Conservation (phyloP, 345 rosid genomes). For the Murraya koenigii region DNA sequence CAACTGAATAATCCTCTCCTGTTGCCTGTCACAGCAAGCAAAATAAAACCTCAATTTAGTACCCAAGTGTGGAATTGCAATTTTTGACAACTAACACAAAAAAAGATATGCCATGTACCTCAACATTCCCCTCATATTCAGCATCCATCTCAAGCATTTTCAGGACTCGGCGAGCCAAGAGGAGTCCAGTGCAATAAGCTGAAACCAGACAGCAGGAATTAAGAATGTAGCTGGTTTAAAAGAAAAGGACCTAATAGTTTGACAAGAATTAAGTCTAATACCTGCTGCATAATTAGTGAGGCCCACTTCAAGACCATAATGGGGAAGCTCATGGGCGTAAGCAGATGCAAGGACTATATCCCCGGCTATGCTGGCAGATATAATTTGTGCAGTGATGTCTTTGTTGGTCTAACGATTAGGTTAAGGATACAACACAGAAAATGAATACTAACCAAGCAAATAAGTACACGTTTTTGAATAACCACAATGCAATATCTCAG, state of each 20-base stretch:
- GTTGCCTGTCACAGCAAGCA: slow-evolving; percentile 38
- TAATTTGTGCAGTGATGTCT: slow-evolving; percentile 56
- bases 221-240: neutral
- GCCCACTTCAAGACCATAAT: slow-evolving; percentile 64
- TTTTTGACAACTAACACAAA: neutral
- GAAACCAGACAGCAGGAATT: neutral
- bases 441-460: neutral
- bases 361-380: slow-evolving; percentile 53
- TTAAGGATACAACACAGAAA: slow-evolving; percentile 12
- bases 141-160: slow-evolving; percentile 67
- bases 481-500: neutral
- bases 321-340: slow-evolving; percentile 63
- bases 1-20: slow-evolving; percentile 73
- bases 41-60: neutral
- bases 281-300: slow-evolving; percentile 79
- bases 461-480: neutral
- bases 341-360: slow-evolving; percentile 66
- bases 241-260: neutral
- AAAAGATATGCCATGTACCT: slow-evolving; percentile 33
- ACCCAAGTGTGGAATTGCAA: neutral
- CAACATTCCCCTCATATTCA: slow-evolving; percentile 63
- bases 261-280: slow-evolving; percentile 5
- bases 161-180: slow-evolving; percentile 68
- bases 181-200: slow-evolving; percentile 79
- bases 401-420: slow-evolving; percentile 46